Conservation (phyloP, 2,329 filamentous ascomycete species). For the Aspergillus tamarii region DNA sequence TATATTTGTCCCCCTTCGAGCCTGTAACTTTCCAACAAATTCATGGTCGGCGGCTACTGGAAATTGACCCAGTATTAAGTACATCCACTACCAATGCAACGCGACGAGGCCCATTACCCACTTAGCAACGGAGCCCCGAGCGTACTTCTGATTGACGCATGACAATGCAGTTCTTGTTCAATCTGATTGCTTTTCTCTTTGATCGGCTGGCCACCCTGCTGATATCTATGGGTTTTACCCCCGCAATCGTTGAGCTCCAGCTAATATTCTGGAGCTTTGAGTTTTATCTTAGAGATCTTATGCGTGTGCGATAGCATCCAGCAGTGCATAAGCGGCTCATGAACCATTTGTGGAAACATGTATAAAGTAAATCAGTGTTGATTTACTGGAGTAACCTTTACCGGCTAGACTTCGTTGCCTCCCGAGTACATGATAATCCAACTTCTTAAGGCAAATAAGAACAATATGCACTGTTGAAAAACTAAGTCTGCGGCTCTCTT, state of each 20-base stretch:
- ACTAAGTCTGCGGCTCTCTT: conserved; percentile 3
- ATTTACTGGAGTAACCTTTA: not conserved
- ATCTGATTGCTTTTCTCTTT: not conserved
- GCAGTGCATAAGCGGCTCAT: not conserved
- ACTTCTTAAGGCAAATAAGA: not conserved
- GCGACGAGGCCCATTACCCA: not conserved
- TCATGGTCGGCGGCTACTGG: not conserved
- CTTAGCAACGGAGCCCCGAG: not conserved
- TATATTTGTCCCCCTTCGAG: conserved; percentile 4
- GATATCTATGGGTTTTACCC: not conserved
- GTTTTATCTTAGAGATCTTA: not conserved
- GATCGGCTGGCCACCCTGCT: not conserved
- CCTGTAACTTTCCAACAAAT: not conserved
- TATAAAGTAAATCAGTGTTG: not conserved
- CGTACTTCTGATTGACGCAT: not conserved
- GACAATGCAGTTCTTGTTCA: not conserved
- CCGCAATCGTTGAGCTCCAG: conserved; percentile 1
- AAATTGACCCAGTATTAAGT: not conserved
- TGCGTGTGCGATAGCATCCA: not conserved
- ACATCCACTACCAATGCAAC: not conserved
- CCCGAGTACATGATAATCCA: not conserved
- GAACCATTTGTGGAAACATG: not conserved
- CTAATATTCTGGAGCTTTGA: conserved; percentile 1
- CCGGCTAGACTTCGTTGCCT: not conserved
- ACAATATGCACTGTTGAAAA: not conserved